Conservation (phyloP, 1,284 basidiomycete genomes). For the Austroboletus novae-zelandiae region DNA sequence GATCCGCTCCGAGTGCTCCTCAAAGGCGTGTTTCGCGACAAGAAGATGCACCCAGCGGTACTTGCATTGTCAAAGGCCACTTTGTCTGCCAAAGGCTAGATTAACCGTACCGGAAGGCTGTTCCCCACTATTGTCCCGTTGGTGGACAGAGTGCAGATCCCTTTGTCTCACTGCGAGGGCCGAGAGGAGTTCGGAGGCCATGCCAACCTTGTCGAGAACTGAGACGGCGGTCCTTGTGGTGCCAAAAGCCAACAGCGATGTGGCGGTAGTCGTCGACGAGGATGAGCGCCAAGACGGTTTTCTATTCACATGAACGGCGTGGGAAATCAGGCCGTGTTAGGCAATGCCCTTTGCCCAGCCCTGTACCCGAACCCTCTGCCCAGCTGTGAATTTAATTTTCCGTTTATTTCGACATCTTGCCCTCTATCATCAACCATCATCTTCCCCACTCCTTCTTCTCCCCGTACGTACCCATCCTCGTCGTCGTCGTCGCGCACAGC, state of each 20-base stretch:
- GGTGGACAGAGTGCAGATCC: background rate
- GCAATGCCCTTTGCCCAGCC: slow-evolving; percentile 35
- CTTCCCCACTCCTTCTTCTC: slow-evolving; percentile 35
- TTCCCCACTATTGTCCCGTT: background rate
- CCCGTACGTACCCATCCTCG: slow-evolving; percentile 29
- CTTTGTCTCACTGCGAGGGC: background rate
- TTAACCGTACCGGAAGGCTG: slow-evolving; percentile 10
- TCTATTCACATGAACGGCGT: slow-evolving; percentile 26
- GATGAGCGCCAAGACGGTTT: too few relatives aligned
- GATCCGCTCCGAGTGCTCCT: background rate
- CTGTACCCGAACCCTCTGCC: slow-evolving; percentile 49
- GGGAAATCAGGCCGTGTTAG: slow-evolving; percentile 11
- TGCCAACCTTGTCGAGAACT: background rate
- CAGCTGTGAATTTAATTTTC: slow-evolving; percentile 50
- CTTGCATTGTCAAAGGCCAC: slow-evolving; percentile 2
- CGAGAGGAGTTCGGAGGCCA: slow-evolving; percentile 7
- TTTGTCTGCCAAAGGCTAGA: background rate
- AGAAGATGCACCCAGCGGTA: background rate
- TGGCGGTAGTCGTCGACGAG: too few relatives aligned
- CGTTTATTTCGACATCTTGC: slow-evolving; percentile 41
- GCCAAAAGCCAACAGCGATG: slow-evolving; percentile 15
- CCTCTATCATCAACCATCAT: slow-evolving; percentile 48
- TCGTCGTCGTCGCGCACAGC: slow-evolving; percentile 29
- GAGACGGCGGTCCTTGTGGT: slow-evolving; percentile 3
- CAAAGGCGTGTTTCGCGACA: background rate